Evolutionary conservation across 257 asterid species (phyloP).

Genomic region (Gentiana straminea): DNA sequence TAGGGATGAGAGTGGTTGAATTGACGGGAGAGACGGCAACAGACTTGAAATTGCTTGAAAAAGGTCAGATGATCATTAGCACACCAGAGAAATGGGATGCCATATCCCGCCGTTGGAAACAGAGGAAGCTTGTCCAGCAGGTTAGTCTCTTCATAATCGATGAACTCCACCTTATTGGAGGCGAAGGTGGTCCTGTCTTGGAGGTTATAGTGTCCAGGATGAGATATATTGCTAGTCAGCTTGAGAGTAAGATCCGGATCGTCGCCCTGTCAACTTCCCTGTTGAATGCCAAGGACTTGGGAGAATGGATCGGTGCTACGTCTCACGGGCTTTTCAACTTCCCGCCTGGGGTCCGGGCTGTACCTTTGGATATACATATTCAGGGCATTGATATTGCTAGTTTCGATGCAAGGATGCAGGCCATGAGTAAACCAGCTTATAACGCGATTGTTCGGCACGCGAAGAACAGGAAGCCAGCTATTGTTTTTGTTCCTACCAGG

Average conservation of each 20-base stretch:
- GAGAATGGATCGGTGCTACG: constrained; percentile 44
- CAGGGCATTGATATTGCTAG: constrained; percentile 37
- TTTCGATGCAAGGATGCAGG: constrained; percentile 41
- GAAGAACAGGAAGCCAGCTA: constrained; percentile 28
- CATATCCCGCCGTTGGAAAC: constrained; percentile 35
- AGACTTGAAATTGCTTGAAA: constrained; percentile 29
- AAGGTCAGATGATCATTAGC: constrained; percentile 28
- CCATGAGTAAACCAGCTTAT: constrained; percentile 35
- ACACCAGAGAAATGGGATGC: constrained; percentile 43
- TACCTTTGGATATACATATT: constrained; percentile 36
- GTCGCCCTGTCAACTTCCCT: constrained; percentile 31
- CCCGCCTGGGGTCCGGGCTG: constrained; percentile 39
- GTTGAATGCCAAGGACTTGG: constrained; percentile 37
- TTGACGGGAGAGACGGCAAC: constrained; percentile 29
- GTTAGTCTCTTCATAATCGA: constrained; percentile 33
- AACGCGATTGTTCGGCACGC: constrained; percentile 36
- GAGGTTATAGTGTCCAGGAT: constrained; percentile 38
- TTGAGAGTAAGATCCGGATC: constrained; percentile 24
- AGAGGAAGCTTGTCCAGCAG: constrained; percentile 27
- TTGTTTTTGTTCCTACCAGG: constrained; percentile 31
- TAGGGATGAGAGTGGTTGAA: constrained; percentile 31
- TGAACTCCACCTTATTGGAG: constrained; percentile 37
- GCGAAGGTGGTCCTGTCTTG: constrained; percentile 28
- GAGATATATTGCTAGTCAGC: constrained; percentile 28
- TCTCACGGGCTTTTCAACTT: constrained; percentile 40